Conservation (phyloP, 1,284 basidiomycete species). For the Tilletia indica region DNA sequence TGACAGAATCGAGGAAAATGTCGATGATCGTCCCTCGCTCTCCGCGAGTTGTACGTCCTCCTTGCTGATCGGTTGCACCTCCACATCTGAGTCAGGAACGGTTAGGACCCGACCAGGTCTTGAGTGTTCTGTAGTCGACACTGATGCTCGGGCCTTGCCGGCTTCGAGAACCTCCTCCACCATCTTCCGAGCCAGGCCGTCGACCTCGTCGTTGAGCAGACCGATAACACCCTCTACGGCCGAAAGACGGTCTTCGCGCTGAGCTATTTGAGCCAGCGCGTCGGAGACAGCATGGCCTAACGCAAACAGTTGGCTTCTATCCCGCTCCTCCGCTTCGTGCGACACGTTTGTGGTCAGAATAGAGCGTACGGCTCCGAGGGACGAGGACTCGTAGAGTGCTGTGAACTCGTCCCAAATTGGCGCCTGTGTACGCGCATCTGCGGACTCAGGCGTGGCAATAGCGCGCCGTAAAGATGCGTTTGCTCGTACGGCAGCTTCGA, state of each 20-base stretch:
- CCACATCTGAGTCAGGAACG: no score
- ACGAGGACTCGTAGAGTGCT: background rate
- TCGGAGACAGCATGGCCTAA: background rate
- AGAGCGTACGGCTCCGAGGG: background rate
- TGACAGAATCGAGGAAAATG: no score
- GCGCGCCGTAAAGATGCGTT: background rate
- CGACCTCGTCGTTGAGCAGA: constrained; percentile 1
- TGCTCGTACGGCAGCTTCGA: constrained; percentile 4
- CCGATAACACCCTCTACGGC: constrained; percentile 5
- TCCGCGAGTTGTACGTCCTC: no score
- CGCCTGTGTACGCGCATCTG: background rate
- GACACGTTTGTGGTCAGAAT: background rate
- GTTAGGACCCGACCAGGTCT: background rate
- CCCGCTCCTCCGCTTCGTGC: background rate
- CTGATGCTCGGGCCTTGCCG: background rate
- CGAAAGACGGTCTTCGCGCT: background rate
- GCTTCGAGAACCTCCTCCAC: constrained; percentile 26
- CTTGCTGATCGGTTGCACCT: no score
- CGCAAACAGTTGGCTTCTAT: background rate
- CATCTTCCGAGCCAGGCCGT: constrained; percentile 40
- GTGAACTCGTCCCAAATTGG: constrained; percentile 3
- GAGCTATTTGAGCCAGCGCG: background rate
- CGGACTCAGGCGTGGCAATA: background rate
- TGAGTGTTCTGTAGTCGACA: background rate
- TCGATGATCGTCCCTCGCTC: background rate